Percentiles rank a stretch among this genome's conserved stretches.
Evolutionary conservation across 2,329 filamentous ascomycete genomes (phyloP).

Genomic region (Macrophomina phaseolina): DNA sequence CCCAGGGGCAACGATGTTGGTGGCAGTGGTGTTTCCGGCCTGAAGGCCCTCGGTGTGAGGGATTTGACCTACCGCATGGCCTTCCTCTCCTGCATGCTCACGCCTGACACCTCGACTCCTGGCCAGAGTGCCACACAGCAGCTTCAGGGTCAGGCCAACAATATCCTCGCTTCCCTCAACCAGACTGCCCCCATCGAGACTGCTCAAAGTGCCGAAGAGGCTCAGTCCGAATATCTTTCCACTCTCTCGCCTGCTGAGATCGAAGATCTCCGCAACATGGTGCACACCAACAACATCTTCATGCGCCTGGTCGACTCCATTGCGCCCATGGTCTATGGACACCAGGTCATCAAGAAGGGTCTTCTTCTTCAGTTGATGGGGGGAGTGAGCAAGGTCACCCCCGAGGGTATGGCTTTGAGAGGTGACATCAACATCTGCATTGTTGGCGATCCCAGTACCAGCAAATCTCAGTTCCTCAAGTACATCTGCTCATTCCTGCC

Average conservation of each 20-base stretch:
- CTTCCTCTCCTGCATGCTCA: constrained; percentile 97
- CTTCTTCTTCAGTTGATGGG: constrained; percentile 92
- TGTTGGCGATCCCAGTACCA: constrained; percentile 94
- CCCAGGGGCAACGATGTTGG: constrained; percentile 78
- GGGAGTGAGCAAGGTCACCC: constrained; percentile 89
- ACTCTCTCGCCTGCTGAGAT: constrained; percentile 88
- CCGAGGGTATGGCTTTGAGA: constrained; percentile 93
- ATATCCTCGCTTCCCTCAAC: constrained; percentile 84
- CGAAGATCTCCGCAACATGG: constrained; percentile 88
- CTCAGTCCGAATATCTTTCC: constrained; percentile 83
- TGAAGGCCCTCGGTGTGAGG: constrained; percentile 91
- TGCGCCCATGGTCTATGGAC: constrained; percentile 95
- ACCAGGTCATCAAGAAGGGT: constrained; percentile 97
- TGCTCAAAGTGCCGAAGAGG: constrained; percentile 71
- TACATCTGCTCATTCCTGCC: constrained; percentile 98
- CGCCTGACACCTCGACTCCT: constrained; percentile 80
- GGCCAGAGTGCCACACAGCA: constrained; percentile 75
- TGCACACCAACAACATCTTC: constrained; percentile 95
- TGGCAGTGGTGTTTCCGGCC: constrained; percentile 81
- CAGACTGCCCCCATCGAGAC: constrained; percentile 71
- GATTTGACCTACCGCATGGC: constrained; percentile 94
- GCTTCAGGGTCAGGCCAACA: constrained; percentile 74
- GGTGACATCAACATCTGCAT: constrained; percentile 99
- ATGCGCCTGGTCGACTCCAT: constrained; percentile 89
- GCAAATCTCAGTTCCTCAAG: constrained; percentile 97